phyloP scores from a whole-genome alignment of 2,329 filamentous ascomycete species.

The Colletotrichum orbiculare region DNA sequence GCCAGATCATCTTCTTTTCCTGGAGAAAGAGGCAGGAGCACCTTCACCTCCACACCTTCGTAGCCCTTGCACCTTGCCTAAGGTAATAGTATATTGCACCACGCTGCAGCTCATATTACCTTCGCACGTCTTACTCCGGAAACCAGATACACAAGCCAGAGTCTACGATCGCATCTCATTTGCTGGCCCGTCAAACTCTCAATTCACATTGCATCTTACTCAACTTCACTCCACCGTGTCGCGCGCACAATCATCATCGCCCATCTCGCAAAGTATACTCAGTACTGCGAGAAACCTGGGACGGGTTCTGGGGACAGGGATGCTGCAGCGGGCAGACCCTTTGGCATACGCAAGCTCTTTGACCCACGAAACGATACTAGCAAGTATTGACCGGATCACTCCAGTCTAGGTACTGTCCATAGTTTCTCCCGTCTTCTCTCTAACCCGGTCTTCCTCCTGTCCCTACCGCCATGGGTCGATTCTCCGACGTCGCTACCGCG shows the following conservation, averaged over 20 bases:
- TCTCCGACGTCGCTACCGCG: constrained; percentile 28
- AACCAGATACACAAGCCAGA: no score
- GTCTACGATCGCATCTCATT: no score
- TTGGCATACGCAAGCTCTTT: constrained; percentile 20
- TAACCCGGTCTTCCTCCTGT: neutral
- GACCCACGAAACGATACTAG: constrained; percentile 11
- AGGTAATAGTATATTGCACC: no score
- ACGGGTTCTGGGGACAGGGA: constrained; percentile 14
- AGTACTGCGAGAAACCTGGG: constrained; percentile 2
- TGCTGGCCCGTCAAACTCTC: no score
- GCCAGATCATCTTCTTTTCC: no score
- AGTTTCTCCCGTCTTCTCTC: neutral
- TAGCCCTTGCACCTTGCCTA: no score
- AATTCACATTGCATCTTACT: constrained; percentile 7
- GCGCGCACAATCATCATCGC: constrained; percentile 15
- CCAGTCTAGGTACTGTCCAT: neutral
- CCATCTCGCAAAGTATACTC: constrained; percentile 1
- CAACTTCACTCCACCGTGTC: neutral
- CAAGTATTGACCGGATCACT: no score
- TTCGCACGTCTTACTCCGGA: no score
- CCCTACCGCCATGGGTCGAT: constrained; percentile 25
- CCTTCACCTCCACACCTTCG: no score
- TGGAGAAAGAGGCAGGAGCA: no score
- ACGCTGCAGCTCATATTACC: no score
- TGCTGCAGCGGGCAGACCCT: constrained; percentile 14